These are phyloP conservation scores for Cubamyces lactineus DNA, from an alignment of 768 basidiomycete genomes.

Conservation along the genomic window DNA sequence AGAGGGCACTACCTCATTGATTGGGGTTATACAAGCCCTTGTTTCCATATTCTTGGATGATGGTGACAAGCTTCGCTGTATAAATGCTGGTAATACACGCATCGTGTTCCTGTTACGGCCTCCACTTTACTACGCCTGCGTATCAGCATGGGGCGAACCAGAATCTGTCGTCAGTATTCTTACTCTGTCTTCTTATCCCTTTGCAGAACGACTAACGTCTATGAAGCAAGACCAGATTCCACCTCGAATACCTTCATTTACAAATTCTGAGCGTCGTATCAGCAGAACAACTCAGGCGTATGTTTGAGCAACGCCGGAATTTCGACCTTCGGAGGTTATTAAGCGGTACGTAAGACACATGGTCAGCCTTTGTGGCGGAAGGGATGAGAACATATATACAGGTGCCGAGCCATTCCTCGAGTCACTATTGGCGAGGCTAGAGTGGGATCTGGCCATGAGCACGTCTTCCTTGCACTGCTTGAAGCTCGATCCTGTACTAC, in stretches of 20 bases:
- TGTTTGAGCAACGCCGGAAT: constrained; percentile 89
- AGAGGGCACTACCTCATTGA: constrained; percentile 73
- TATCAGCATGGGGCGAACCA: constrained; percentile 93
- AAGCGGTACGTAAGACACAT: constrained; percentile 44
- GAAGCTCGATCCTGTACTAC: constrained; percentile 66
- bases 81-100: constrained; percentile 78
- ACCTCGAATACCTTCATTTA: constrained; percentile 93
- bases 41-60: constrained; percentile 96
- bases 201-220: constrained; percentile 35
- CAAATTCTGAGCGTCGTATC: constrained; percentile 93
- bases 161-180: constrained; percentile 76
- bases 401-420: constrained; percentile 84
- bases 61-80: constrained; percentile 81
- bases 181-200: not conserved
- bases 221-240: constrained; percentile 85
- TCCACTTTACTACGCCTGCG: constrained; percentile 91
- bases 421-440: constrained; percentile 69
- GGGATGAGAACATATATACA: constrained; percentile 31
- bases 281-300: constrained; percentile 76
- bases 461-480: constrained; percentile 83
- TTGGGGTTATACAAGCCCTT: constrained; percentile 94
- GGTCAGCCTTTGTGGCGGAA: not conserved
- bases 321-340: constrained; percentile 84
- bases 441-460: constrained; percentile 80
- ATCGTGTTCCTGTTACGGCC: constrained; percentile 87